Evolutionary conservation across 2,329 filamentous ascomycete genomes (phyloP), one percentile per base, ranked within the genome.

Genomic region (Aspergillus spinulosporus): DNA sequence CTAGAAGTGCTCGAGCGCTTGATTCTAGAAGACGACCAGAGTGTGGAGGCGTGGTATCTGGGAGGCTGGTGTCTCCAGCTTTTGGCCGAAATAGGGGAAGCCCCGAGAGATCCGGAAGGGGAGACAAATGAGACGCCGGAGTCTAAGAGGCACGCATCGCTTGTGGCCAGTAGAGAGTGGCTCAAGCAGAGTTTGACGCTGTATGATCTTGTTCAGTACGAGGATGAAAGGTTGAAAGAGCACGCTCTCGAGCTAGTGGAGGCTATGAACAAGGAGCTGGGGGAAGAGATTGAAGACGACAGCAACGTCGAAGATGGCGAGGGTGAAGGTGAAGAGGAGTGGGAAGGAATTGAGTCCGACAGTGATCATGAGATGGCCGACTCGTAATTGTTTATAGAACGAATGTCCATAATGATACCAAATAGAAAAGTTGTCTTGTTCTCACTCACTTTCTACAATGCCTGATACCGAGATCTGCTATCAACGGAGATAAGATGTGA

Each of bases 41-140:
- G 93, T 72, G 89, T 99, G 15, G 94, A 99, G 75, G 89, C 90
- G n/a, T 97, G 92, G 92, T 99, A 99, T 76, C 81, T 99, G 4
- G 94, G 94, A 43, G 95, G 94, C 3, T 97, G 93, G 90, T 92
- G 91, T 65, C 81, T 95, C 63, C 90, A 91, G 70, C 82, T 96
- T 57, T 79, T 89, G 60, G 74, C 73, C 36, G 69, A 75, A 64
- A 76, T 80, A 68, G 69, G 73, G 60, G 68, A 79, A 40, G 71
- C 67, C 1, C 74, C 72, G 52, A 74, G 70, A 59, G 58, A 72
- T 61, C 60, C 66, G 29, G 67, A 68, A 45, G 67, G 63, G 34
- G 66, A 69, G 49, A 66, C 63, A 39, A 55, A 68, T 64, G 66
- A 77, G 67, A 56, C 66, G 36, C 64, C 70, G 3, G 78, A 78